Evolutionary conservation across 2,329 filamentous ascomycete genomes (phyloP).

Genomic region (Sclerotinia borealis): DNA sequence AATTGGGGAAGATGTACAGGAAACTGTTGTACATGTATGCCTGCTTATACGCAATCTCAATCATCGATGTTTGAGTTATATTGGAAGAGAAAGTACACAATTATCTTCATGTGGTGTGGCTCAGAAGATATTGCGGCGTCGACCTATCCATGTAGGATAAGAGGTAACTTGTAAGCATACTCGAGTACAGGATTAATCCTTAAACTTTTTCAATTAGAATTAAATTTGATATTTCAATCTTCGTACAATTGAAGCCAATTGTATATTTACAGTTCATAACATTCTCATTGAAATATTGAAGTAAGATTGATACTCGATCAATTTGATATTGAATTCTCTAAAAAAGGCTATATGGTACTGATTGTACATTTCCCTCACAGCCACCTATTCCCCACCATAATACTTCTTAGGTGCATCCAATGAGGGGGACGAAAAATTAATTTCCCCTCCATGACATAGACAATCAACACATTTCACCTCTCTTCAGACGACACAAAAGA

Average conservation of each 20-base stretch:
- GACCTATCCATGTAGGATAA: neutral
- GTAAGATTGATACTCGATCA: neutral
- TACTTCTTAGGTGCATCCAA: neutral
- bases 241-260: too few species aligned
- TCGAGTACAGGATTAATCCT: neutral
- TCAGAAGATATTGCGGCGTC: neutral
- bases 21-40: too few species aligned
- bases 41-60: neutral
- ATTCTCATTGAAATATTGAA: neutral
- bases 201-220: too few species aligned
- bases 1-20: too few species aligned
- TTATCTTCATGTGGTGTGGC: neutral
- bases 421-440: neutral
- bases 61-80: neutral
- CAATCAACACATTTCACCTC: neutral
- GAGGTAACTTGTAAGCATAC: too few species aligned
- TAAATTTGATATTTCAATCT: neutral
- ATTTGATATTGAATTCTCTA: neutral
- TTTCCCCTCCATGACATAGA: constrained; percentile 7
- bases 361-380: neutral
- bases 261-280: too few species aligned
- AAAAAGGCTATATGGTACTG: neutral
- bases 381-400: neutral
- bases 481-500: neutral
- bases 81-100: neutral